Evolutionary conservation across 768 basidiomycete species (phyloP).

Genomic region (Boletus tomentosulus): DNA sequence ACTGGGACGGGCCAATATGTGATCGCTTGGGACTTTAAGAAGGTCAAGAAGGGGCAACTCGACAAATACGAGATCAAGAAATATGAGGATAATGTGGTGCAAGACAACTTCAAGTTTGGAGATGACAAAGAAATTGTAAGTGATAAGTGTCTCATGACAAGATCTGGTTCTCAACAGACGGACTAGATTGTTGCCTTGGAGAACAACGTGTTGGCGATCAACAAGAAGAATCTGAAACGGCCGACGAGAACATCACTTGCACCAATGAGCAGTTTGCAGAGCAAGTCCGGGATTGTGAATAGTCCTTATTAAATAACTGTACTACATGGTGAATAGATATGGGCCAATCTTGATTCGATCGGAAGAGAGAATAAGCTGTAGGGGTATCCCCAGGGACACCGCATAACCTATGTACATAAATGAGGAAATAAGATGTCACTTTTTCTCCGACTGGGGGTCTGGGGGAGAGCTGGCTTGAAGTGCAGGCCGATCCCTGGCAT

Average conservation of each 20-base stretch:
- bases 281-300: constrained; percentile 66
- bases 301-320: constrained; percentile 47
- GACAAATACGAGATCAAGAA: constrained; percentile 97
- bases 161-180: constrained; percentile 4
- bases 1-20: constrained; percentile 91
- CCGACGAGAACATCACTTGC: constrained; percentile 74
- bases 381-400: neutral
- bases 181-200: constrained; percentile 89
- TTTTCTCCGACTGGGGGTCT: constrained; percentile 6
- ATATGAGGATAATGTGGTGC: constrained; percentile 92
- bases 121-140: constrained; percentile 94
- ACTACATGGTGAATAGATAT: neutral
- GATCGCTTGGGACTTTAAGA: constrained; percentile 95
- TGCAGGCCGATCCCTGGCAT: constrained; percentile 49
- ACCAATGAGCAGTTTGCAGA: constrained; percentile 38
- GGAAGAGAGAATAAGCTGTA: neutral
- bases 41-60: constrained; percentile 87
- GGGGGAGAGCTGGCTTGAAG: neutral
- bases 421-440: constrained; percentile 22
- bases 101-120: constrained; percentile 97
- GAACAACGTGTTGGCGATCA: constrained; percentile 89
- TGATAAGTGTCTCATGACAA: neutral
- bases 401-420: neutral
- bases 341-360: no score
- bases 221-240: constrained; percentile 88